Evolutionary conservation across 495 filamentous ascomycete genomes (phyloP).

Genomic region (Penicillium chermesinum): DNA sequence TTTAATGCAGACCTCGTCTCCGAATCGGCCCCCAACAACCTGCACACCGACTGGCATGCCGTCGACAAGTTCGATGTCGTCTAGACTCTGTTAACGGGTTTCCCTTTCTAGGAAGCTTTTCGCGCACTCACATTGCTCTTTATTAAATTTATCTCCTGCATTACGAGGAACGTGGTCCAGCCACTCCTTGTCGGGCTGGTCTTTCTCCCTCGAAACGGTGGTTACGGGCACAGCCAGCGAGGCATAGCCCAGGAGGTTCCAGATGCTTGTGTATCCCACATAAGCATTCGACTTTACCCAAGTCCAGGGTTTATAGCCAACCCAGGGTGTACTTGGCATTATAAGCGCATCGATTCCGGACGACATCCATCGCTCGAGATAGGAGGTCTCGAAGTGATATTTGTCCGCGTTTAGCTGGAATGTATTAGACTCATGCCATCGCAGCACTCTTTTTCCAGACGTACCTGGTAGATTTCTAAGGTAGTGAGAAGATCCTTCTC

Average conservation of each 20-base stretch:
- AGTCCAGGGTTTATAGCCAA: slow-evolving; percentile 44
- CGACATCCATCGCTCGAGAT: slow-evolving; percentile 49
- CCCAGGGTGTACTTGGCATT: slow-evolving; percentile 51
- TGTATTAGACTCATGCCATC: too few relatives aligned
- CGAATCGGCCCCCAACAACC: slow-evolving; percentile 45
- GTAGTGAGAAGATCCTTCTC: slow-evolving; percentile 26
- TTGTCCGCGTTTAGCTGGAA: slow-evolving; percentile 36
- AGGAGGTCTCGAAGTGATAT: slow-evolving; percentile 27
- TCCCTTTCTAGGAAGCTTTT: neutral
- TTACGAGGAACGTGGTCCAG: slow-evolving; percentile 31
- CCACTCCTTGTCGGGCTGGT: slow-evolving; percentile 27
- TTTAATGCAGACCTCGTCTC: slow-evolving; percentile 45
- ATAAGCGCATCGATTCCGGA: slow-evolving; percentile 64
- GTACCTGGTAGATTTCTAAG: slow-evolving; percentile 22
- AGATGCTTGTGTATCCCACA: slow-evolving; percentile 60
- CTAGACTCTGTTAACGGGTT: slow-evolving; percentile 15
- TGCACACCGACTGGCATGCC: slow-evolving; percentile 53
- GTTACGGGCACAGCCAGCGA: slow-evolving; percentile 50
- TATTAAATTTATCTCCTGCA: slow-evolving; percentile 42
- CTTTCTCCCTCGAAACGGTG: slow-evolving; percentile 26
- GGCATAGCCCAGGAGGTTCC: slow-evolving; percentile 66
- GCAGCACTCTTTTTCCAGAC: neutral
- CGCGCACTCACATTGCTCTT: slow-evolving; percentile 35
- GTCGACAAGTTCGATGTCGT: slow-evolving; percentile 42
- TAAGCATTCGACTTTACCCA: slow-evolving; percentile 51